Base-by-base conservation (phyloP, 441 rosid genomes). In the Pelargonium cotyledonis region DNA sequence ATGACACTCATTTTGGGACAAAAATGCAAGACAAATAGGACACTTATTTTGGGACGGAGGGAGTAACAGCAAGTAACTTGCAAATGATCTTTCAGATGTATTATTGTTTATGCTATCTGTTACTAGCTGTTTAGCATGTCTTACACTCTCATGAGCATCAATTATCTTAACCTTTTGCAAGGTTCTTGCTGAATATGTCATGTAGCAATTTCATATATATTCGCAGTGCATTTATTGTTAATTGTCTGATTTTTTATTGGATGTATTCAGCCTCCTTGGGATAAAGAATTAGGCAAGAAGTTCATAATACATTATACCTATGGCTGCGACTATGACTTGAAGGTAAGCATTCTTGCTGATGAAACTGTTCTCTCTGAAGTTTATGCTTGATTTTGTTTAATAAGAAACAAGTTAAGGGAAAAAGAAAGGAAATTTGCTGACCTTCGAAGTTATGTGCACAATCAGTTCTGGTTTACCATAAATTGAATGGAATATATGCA, bases 261-360 rank as follows among this genome's bases (percentile, higher is more conserved):
- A 71, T 78, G 63, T 67, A 53, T 51, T 74, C 85, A 95, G 99
- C 99, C 98, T 65, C 99, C 98, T 57, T 92, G 97, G 98, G 98
- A 90, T 82, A 95, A 83, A 68, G 91, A 88, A 76, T 19, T 92
- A 43, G 89, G 92, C 61, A 76, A 83, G 70, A 92, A 89, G 85
- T 88, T 80, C 85, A 90, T 92, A 72, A 90, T 92, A 69, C 99
- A 92, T 78, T 95, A 86, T 78, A 95, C 93, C 23, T 95, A 92
- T 38, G 99, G 99, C 72, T 95, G 98, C 69, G 97, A 92, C 82
- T 92, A 75, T 70, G 86, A 85, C 71, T 70, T 89, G 98, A 80
- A 95, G 97, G 99, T 95, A 83, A 75, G 31, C 16, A 62, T 0
- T 65, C 18, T 6, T 51, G 1, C 19, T 60, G 26, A 8, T 61